Conservation (phyloP, 805 yeast species). For the Cyberlindnera mrakii region DNA sequence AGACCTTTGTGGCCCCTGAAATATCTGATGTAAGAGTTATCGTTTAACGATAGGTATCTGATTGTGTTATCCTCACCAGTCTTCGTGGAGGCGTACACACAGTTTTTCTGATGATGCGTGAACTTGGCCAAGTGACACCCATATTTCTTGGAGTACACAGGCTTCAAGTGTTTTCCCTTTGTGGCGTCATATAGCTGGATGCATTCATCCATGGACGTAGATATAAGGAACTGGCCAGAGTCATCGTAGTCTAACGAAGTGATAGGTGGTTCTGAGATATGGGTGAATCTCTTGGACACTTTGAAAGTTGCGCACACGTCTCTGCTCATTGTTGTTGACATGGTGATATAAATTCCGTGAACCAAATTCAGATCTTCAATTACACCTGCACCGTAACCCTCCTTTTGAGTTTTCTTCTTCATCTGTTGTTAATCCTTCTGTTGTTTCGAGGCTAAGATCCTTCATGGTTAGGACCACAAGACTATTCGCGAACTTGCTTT, state of each 20-base stretch:
- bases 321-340: conserved; percentile 2
- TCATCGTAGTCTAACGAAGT: conserved; percentile 79
- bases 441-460: too few species aligned
- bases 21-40: conserved; percentile 76
- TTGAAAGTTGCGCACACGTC: conserved; percentile 18
- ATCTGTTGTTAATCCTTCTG: not conserved
- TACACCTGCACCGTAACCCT: not conserved
- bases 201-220: conserved; percentile 76
- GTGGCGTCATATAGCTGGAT: conserved; percentile 76
- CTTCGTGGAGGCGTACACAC: conserved; percentile 79
- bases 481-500: too few species aligned
- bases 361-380: not conserved
- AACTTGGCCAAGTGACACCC: conserved; percentile 87
- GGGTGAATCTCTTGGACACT: conserved; percentile 44
- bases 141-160: conserved; percentile 80
- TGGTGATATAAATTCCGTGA: too few species aligned
- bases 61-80: conserved; percentile 61
- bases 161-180: conserved; percentile 61
- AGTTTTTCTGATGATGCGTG: conserved; percentile 65
- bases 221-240: conserved; percentile 68
- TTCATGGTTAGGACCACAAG: too few species aligned
- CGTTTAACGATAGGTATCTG: conserved; percentile 68
- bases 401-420: not conserved
- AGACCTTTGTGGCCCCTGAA: conserved; percentile 81
- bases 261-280: conserved; percentile 41